Conservation (phyloP, 106 monocot species). For the Dendrobium chrysotoxum region DNA sequence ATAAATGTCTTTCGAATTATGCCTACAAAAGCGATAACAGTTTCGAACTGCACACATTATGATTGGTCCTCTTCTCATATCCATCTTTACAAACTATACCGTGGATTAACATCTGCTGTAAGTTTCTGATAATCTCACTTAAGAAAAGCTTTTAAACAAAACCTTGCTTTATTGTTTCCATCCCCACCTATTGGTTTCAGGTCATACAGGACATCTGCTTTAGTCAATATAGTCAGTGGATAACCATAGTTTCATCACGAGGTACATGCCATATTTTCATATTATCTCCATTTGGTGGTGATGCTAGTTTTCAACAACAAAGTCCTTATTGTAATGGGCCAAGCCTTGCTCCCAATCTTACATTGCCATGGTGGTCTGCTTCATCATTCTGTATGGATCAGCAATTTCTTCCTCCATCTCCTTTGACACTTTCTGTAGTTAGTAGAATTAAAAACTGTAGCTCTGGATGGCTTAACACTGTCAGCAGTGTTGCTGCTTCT, state of each 20-base stretch:
- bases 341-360: slow-evolving; percentile 43
- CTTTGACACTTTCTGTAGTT: slow-evolving; percentile 62
- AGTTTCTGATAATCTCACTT: slow-evolving; percentile 8
- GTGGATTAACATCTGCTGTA: slow-evolving; percentile 90
- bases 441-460: slow-evolving; percentile 79
- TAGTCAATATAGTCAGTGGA: slow-evolving; percentile 89
- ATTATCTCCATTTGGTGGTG: slow-evolving; percentile 91
- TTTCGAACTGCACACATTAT: slow-evolving; percentile 43
- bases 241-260: slow-evolving; percentile 74
- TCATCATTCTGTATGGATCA: slow-evolving; percentile 42
- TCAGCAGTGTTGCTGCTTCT: slow-evolving; percentile 81
- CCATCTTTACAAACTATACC: slow-evolving; percentile 92
- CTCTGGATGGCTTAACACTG: slow-evolving; percentile 86
- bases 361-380: slow-evolving; percentile 91
- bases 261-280: slow-evolving; percentile 89
- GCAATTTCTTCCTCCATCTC: slow-evolving; percentile 55
- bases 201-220: slow-evolving; percentile 92
- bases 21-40: slow-evolving; percentile 39
- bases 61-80: slow-evolving; percentile 83
- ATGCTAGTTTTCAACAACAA: slow-evolving; percentile 58
- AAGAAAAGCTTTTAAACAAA: background rate
- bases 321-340: slow-evolving; percentile 41
- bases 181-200: slow-evolving; percentile 27
- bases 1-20: slow-evolving; percentile 93
- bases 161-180: background rate